These are phyloP conservation scores for Myxozyma geophila DNA, from an alignment of 805 yeast species.

Conservation along the genomic window DNA sequence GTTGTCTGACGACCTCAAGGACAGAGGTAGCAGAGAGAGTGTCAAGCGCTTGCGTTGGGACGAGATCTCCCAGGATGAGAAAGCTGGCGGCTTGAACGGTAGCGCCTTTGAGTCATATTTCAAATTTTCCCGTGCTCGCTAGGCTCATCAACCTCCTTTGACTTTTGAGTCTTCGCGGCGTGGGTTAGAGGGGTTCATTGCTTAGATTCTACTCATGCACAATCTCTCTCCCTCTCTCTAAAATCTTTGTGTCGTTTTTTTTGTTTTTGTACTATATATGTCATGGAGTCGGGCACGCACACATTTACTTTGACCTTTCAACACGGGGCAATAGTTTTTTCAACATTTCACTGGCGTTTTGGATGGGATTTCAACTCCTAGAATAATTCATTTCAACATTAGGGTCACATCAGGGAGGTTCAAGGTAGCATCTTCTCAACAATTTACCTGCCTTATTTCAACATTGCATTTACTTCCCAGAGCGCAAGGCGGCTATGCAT, in stretches of 20 bases:
- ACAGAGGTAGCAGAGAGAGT: slow-evolving; percentile 61
- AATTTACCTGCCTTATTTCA: slow-evolving; percentile 1
- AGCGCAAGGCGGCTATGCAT: slow-evolving; percentile 1
- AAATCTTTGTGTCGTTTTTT: background rate
- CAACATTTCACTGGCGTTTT: slow-evolving; percentile 6
- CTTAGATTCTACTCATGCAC: background rate
- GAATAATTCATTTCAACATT: background rate
- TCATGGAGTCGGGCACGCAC: background rate
- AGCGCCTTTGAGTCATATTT: slow-evolving; percentile 36
- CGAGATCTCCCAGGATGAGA: slow-evolving; percentile 51
- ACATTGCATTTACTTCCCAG: background rate
- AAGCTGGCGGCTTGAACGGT: slow-evolving; percentile 29
- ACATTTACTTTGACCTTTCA: slow-evolving; percentile 1
- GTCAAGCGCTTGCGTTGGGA: slow-evolving; percentile 55
- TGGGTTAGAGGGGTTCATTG: background rate
- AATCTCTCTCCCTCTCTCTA: background rate
- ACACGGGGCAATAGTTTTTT: slow-evolving; percentile 2
- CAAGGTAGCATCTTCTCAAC: background rate
- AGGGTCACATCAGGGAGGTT: background rate
- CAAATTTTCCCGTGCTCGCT: slow-evolving; percentile 34
- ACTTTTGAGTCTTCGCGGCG: background rate
- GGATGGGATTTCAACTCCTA: background rate
- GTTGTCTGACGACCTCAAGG: slow-evolving; percentile 49
- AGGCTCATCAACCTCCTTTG: background rate
- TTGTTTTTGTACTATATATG: background rate